A percentile compares a stretch with the other conserved stretches of the same genome.
phyloP scores from a whole-genome alignment of 768 basidiomycete species.

The Hypholoma sublateritium region DNA sequence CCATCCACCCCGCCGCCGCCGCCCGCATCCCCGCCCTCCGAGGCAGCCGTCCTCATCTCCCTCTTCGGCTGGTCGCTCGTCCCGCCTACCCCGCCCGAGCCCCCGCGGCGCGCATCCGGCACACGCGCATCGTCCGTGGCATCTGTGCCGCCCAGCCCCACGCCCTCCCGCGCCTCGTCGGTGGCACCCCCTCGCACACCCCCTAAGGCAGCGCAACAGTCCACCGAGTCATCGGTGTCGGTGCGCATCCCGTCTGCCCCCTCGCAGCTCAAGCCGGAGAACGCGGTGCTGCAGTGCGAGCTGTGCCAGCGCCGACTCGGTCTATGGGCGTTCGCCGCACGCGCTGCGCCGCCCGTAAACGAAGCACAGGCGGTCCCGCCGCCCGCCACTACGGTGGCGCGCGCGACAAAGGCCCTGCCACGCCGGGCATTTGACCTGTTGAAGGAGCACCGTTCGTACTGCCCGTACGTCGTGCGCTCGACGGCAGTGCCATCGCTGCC shows the following conservation, averaged over 20 bases:
- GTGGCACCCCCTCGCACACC: constrained; percentile 21
- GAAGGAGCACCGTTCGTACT: constrained; percentile 83
- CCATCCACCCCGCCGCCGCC: not conserved
- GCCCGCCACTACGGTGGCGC: constrained; percentile 16
- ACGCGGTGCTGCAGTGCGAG: constrained; percentile 58
- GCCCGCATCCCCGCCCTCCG: constrained; percentile 23
- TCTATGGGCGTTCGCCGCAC: constrained; percentile 68
- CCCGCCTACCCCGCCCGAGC: constrained; percentile 31
- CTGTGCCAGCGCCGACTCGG: constrained; percentile 81
- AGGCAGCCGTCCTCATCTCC: constrained; percentile 43
- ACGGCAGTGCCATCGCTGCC: constrained; percentile 62
- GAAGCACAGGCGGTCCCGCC: not conserved
- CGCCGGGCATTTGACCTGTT: constrained; percentile 68
- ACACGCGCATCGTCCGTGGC: constrained; percentile 32
- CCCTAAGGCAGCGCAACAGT: constrained; percentile 8
- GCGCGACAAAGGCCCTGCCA: constrained; percentile 29
- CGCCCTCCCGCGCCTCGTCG: constrained; percentile 36
- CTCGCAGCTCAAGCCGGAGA: constrained; percentile 36
- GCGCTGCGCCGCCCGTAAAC: constrained; percentile 13
- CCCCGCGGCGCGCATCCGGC: constrained; percentile 27
- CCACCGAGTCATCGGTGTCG: constrained; percentile 13
- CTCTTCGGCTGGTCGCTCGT: constrained; percentile 53
- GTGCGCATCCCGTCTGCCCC: constrained; percentile 29
- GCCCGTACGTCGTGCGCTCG: constrained; percentile 78
- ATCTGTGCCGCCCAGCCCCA: constrained; percentile 28